Conservation (phyloP, 1,139 yeast species). For the Zygoascus meyerae region DNA sequence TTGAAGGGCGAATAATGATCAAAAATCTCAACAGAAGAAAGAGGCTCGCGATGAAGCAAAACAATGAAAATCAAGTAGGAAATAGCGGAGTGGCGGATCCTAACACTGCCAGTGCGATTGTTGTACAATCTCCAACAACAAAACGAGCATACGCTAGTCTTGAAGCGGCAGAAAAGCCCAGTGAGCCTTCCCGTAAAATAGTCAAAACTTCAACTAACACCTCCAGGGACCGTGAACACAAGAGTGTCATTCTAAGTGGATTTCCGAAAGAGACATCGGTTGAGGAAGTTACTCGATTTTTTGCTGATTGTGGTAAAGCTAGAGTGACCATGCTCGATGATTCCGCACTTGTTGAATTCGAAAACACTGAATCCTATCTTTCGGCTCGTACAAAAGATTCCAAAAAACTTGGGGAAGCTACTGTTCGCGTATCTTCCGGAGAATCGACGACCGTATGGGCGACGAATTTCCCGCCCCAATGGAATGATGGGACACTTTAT, state of each 20-base stretch:
- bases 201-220: not conserved
- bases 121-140: no score
- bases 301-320: conserved; percentile 57
- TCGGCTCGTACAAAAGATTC: conserved; percentile 57
- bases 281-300: conserved; percentile 38
- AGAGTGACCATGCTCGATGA: conserved; percentile 6
- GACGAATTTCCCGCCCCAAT: conserved; percentile 65
- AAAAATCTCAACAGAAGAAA: conserved; percentile 6
- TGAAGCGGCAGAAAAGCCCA: conserved; percentile 4
- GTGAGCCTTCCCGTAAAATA: not conserved
- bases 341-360: conserved; percentile 46
- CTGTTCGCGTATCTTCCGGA: conserved; percentile 45
- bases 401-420: conserved; percentile 41
- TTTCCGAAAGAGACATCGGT: conserved; percentile 36
- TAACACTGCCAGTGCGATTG: not conserved
- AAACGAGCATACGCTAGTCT: not conserved
- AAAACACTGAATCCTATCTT: conserved; percentile 44
- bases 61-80: not conserved
- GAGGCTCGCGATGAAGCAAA: conserved; percentile 1
- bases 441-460: conserved; percentile 52
- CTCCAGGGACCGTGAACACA: conserved; percentile 51
- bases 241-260: conserved; percentile 44
- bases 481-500: conserved; percentile 39
- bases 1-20: not conserved
- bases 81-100: not conserved